phyloP scores from a whole-genome alignment of 2,329 filamentous ascomycete species.

The Lasiodiplodia citricola region DNA sequence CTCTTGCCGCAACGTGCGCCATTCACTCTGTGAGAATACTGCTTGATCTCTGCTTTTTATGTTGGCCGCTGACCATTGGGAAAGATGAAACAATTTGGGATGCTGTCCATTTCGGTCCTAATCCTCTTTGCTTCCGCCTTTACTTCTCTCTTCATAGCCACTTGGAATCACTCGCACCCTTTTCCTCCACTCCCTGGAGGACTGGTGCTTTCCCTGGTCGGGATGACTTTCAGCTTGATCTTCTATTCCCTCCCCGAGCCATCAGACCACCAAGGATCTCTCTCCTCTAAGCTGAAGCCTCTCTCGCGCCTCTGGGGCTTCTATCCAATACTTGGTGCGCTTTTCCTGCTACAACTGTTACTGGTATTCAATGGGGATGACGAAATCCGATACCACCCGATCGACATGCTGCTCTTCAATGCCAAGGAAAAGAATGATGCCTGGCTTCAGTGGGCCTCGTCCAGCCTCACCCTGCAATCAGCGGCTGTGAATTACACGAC shows the following conservation, averaged over 20 bases:
- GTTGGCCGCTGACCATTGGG: not conserved
- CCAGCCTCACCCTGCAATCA: slow-evolving; percentile 54
- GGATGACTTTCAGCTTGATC: not conserved
- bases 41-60: not conserved
- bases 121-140: slow-evolving; percentile 5
- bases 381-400: slow-evolving; percentile 56
- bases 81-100: not conserved
- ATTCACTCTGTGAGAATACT: slow-evolving; percentile 1
- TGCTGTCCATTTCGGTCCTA: slow-evolving; percentile 8
- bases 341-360: slow-evolving; percentile 50
- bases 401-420: slow-evolving; percentile 59
- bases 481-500: slow-evolving; percentile 58
- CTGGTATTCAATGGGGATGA: slow-evolving; percentile 47
- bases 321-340: slow-evolving; percentile 41
- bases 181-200: slow-evolving; percentile 19
- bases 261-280: not conserved
- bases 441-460: slow-evolving; percentile 55
- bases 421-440: slow-evolving; percentile 54
- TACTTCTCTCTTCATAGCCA: not conserved
- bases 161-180: slow-evolving; percentile 19
- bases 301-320: slow-evolving; percentile 13
- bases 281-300: not conserved
- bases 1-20: slow-evolving; percentile 4
- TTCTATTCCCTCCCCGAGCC: not conserved
- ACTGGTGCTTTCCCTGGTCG: not conserved